These are phyloP conservation scores for Pseudognaphalium luteoalbum DNA, from an alignment of 129 eudicot genomes.

Conservation along the genomic window DNA sequence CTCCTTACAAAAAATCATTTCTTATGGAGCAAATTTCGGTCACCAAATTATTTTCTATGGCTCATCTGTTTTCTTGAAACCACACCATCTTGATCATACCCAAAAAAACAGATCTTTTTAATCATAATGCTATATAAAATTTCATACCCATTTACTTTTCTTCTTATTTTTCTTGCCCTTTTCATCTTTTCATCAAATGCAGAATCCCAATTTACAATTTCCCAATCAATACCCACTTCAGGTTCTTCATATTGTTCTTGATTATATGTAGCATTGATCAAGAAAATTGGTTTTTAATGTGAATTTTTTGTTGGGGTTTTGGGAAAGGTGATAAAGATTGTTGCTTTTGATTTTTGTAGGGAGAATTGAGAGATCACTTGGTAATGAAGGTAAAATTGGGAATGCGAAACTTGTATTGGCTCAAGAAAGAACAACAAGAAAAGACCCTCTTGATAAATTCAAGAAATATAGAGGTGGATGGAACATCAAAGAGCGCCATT, in stretches of 20 bases:
- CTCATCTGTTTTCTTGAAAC: slow-evolving; percentile 38
- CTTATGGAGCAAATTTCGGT: slow-evolving; percentile 29
- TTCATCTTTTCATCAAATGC: slow-evolving; percentile 35
- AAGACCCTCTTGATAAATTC: slow-evolving; percentile 71
- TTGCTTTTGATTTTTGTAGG: slow-evolving; percentile 39
- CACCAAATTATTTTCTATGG: slow-evolving; percentile 37
- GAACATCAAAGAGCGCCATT: slow-evolving; percentile 82
- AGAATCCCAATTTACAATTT: slow-evolving; percentile 30
- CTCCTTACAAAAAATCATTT: slow-evolving; percentile 28
- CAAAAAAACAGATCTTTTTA: slow-evolving; percentile 35
- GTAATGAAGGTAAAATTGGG: slow-evolving; percentile 32
- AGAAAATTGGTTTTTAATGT: slow-evolving; percentile 8
- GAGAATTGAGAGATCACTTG: slow-evolving; percentile 44
- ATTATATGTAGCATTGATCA: background rate
- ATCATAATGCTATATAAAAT: slow-evolving; percentile 30
- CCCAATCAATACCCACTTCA: slow-evolving; percentile 33
- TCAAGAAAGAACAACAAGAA: slow-evolving; percentile 69
- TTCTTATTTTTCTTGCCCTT: slow-evolving; percentile 31
- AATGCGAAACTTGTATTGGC: slow-evolving; percentile 72
- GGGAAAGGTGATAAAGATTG: slow-evolving; percentile 9
- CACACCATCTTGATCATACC: slow-evolving; percentile 32
- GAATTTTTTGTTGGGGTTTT: slow-evolving; percentile 6
- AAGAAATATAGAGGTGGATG: slow-evolving; percentile 67
- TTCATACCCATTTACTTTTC: slow-evolving; percentile 29
- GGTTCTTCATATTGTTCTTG: slow-evolving; percentile 27